phyloP scores from a whole-genome alignment of 2,329 filamentous ascomycete species.

The Parafenestella ontariensis region DNA sequence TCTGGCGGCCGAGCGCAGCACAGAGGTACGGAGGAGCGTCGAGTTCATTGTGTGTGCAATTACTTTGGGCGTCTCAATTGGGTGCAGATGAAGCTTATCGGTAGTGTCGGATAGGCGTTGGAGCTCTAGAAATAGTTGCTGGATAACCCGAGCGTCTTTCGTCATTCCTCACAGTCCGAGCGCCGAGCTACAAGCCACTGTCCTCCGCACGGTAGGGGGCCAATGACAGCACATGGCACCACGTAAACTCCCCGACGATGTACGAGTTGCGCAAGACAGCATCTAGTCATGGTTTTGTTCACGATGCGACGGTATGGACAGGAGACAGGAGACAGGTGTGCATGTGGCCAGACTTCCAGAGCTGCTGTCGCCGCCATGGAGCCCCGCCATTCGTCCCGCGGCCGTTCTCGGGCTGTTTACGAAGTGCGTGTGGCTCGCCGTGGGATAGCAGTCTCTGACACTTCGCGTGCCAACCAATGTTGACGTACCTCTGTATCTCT shows the following conservation, averaged over 20 bases:
- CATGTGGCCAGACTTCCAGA: neutral
- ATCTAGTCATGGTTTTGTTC: neutral
- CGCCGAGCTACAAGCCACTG: constrained; percentile 15
- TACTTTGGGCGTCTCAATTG: constrained; percentile 31
- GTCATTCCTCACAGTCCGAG: constrained; percentile 31
- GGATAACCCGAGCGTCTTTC: constrained; percentile 29
- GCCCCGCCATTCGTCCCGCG: constrained; percentile 19
- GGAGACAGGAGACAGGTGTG: neutral
- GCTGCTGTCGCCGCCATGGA: neutral
- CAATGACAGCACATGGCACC: constrained; percentile 18
- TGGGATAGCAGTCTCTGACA: constrained; percentile 23
- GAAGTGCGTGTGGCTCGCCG: constrained; percentile 3
- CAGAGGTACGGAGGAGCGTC: constrained; percentile 74
- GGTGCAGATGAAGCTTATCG: constrained; percentile 5
- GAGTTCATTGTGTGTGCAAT: constrained; percentile 69
- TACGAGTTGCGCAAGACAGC: neutral
- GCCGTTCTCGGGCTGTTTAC: constrained; percentile 17
- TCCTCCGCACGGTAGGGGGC: constrained; percentile 2
- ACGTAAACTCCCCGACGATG: neutral
- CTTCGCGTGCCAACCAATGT: constrained; percentile 21
- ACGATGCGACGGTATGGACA: neutral
- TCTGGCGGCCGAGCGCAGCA: constrained; percentile 75
- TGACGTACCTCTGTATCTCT: constrained; percentile 14
- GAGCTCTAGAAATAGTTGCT: constrained; percentile 14
- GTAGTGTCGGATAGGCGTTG: constrained; percentile 5